Conservation (phyloP, 2,329 filamentous ascomycete species). For the Botrytis elliptica region DNA sequence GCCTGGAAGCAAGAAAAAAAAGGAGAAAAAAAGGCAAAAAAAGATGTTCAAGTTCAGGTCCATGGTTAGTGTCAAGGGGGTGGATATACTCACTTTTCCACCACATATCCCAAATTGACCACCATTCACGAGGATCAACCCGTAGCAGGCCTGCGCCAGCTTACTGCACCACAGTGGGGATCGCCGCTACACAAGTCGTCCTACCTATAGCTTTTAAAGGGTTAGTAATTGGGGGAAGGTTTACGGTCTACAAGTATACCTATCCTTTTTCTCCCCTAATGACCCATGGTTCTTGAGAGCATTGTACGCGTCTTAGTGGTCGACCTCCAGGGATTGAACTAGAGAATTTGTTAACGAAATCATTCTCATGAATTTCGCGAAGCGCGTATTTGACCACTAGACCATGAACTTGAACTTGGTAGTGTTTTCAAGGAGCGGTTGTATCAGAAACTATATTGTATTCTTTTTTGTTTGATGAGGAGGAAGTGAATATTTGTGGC, state of each 20-base stretch:
- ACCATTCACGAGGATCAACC: conserved; percentile 8
- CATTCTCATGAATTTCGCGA: background rate
- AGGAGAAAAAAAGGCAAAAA: background rate
- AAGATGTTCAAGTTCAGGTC: conserved; percentile 7
- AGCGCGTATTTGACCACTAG: background rate
- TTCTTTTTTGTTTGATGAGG: background rate
- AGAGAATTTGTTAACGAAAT: background rate
- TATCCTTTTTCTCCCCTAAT: background rate
- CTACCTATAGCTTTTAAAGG: conserved; percentile 15
- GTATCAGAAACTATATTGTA: background rate
- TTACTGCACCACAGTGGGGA: conserved; percentile 13
- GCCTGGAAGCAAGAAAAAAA: too few relatives aligned
- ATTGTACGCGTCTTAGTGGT: conserved; percentile 9
- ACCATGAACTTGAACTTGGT: conserved; percentile 18
- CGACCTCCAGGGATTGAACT: conserved; percentile 7
- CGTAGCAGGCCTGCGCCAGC: conserved; percentile 11
- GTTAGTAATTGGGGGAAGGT: background rate
- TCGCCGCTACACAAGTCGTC: background rate
- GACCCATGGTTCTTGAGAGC: background rate
- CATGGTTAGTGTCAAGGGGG: background rate
- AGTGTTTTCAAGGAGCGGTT: background rate
- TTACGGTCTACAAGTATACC: conserved; percentile 3
- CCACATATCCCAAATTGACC: conserved; percentile 4
- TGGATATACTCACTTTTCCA: conserved; percentile 9
- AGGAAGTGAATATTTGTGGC: conserved; percentile 10